Percentiles rank a stretch among this genome's conserved stretches.
Conservation (phyloP, 2,329 filamentous ascomycete species). For the Hansfordia pulvinata region DNA sequence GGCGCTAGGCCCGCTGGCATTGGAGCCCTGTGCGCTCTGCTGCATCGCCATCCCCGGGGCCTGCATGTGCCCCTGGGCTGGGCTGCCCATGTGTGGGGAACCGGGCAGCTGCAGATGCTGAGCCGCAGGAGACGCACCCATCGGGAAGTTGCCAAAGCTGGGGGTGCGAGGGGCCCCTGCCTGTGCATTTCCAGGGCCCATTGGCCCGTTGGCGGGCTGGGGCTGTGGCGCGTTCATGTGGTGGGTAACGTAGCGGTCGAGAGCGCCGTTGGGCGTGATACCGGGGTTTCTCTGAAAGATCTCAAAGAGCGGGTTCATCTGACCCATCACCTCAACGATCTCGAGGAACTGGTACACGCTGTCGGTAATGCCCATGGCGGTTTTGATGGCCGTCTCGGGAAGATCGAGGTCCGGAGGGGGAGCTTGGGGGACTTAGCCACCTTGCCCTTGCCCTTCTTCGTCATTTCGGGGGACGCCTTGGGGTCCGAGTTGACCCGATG, state of each 20-base stretch:
- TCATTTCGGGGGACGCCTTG: slow-evolving; percentile 52
- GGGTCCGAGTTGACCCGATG: slow-evolving; percentile 41
- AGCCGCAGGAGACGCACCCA: slow-evolving; percentile 45
- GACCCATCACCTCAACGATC: slow-evolving; percentile 53
- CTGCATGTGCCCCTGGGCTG: slow-evolving; percentile 48
- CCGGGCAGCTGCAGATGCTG: slow-evolving; percentile 48
- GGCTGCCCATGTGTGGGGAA: slow-evolving; percentile 48
- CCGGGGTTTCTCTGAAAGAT: slow-evolving; percentile 41
- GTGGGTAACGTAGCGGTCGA: slow-evolving; percentile 43
- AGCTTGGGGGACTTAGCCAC: slow-evolving; percentile 41
- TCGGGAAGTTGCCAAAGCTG: slow-evolving; percentile 40
- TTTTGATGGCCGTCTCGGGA: slow-evolving; percentile 43
- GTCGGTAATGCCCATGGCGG: slow-evolving; percentile 43
- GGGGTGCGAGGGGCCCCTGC: slow-evolving; percentile 35
- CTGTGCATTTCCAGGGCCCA: slow-evolving; percentile 31
- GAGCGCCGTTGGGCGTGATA: slow-evolving; percentile 40
- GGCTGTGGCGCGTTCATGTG: too few relatives aligned
- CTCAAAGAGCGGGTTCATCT: slow-evolving; percentile 50
- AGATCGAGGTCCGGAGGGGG: slow-evolving; percentile 47
- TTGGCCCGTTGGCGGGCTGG: slow-evolving; percentile 17
- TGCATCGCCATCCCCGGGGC: slow-evolving; percentile 54
- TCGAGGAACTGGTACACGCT: slow-evolving; percentile 52
- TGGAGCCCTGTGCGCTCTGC: slow-evolving; percentile 54
- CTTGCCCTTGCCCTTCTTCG: slow-evolving; percentile 49
- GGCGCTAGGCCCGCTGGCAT: slow-evolving; percentile 51